A percentile compares a stretch with the other conserved stretches of the same genome.
These are phyloP conservation scores for Taphrina flavorubra DNA, from an alignment of 1,139 yeast genomes.

Conservation along the genomic window DNA sequence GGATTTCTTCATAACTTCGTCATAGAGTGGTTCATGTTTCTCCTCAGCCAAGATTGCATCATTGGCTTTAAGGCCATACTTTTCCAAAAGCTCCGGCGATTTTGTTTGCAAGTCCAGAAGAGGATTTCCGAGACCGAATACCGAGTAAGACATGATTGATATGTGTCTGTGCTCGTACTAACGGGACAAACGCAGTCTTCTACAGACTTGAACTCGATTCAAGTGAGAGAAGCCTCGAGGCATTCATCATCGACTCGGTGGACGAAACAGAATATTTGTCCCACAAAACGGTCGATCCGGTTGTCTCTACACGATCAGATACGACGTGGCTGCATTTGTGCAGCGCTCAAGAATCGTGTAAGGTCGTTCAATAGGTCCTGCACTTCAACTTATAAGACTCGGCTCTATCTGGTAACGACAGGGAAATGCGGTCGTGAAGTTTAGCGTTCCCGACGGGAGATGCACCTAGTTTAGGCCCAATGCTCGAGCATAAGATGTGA, in stretches of 20 bases:
- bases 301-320: conserved; percentile 3
- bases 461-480: too few species aligned
- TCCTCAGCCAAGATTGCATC: conserved; percentile 94
- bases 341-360: neutral
- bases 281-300: conserved; percentile 7
- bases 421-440: too few species aligned
- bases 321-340: conserved; percentile 1
- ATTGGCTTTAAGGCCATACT: conserved; percentile 79
- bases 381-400: too few species aligned
- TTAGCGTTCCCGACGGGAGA: neutral
- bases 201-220: neutral
- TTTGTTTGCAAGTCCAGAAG: conserved; percentile 87
- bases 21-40: conserved; percentile 83
- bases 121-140: conserved; percentile 55
- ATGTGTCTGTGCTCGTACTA: neutral
- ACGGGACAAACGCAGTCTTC: too few species aligned
- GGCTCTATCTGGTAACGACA: too few species aligned
- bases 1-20: conserved; percentile 65
- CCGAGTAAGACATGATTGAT: conserved; percentile 28
- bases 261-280: neutral
- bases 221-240: neutral
- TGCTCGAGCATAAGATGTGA: too few species aligned
- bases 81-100: conserved; percentile 52
- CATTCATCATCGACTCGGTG: neutral
- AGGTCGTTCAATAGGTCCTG: too few species aligned